A percentile compares a stretch with the other conserved stretches of the same genome.
Evolutionary conservation across 139 green algal genomes (phyloP).

Genomic region (Tetratostichococcus sp.): DNA sequence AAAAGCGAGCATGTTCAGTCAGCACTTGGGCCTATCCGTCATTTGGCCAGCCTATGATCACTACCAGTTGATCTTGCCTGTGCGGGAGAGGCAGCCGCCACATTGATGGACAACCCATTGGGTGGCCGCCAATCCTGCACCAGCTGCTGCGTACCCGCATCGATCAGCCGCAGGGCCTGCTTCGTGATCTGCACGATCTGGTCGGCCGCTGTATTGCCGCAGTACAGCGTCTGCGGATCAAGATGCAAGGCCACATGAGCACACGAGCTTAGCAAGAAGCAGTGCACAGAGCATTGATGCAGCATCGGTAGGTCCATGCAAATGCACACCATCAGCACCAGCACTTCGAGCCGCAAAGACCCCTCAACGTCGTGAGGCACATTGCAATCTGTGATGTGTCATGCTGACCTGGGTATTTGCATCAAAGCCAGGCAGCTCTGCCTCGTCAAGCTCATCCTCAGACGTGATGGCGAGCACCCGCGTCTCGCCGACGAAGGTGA

Average conservation of each 20-base stretch:
- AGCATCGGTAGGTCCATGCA: too few species aligned
- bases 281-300: too few species aligned
- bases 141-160: conserved; percentile 33
- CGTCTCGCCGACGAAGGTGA: conserved; percentile 91
- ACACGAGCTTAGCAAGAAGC: too few species aligned
- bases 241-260: too few species aligned
- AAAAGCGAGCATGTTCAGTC: too few species aligned
- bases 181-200: conserved; percentile 81
- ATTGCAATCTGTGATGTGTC: background rate
- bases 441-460: conserved; percentile 78
- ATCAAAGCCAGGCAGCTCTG: conserved; percentile 80
- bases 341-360: background rate
- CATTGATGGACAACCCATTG: conserved; percentile 54
- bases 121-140: conserved; percentile 61
- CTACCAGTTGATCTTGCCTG: conserved; percentile 70
- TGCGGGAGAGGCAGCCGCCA: conserved; percentile 66
- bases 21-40: too few species aligned
- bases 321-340: background rate
- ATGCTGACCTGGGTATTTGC: conserved; percentile 32
- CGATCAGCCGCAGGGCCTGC: conserved; percentile 44
- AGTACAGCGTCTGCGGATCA: conserved; percentile 75
- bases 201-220: conserved; percentile 71
- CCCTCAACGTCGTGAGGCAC: too few species aligned
- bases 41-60: too few species aligned
- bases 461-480: conserved; percentile 79